These are phyloP conservation scores for Tetrastigma voinierianum DNA, from an alignment of 164 flowering plant genomes.

Conservation along the genomic window DNA sequence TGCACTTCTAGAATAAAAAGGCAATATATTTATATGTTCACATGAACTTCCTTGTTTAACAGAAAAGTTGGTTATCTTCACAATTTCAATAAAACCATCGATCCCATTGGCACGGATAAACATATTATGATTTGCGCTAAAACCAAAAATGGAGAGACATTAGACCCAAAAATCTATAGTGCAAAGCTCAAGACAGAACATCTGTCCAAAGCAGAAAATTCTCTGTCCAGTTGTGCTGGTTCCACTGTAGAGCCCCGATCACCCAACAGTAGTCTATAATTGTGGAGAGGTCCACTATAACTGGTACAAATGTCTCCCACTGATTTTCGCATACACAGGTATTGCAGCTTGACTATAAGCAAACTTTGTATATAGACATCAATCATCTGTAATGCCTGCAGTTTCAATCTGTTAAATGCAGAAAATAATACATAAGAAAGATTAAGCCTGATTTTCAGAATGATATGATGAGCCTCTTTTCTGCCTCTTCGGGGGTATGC, in stretches of 20 bases:
- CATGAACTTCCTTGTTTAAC: neutral
- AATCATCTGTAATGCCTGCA: conserved; percentile 96
- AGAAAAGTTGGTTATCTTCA: neutral
- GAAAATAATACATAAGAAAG: neutral
- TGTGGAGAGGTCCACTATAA: conserved; percentile 79
- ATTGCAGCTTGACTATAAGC: conserved; percentile 96
- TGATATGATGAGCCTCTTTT: conserved; percentile 53
- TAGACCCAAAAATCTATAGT: too few species aligned
- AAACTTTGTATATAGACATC: conserved; percentile 80
- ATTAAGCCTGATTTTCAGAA: neutral
- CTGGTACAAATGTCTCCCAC: conserved; percentile 99
- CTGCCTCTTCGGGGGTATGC: conserved; percentile 99
- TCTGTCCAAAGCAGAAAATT: too few species aligned
- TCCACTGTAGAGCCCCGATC: conserved; percentile 87
- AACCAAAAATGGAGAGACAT: neutral
- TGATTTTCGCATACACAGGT: conserved; percentile 94
- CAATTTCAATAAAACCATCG: neutral
- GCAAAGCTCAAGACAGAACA: too few species aligned
- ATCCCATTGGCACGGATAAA: neutral
- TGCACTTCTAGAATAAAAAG: neutral
- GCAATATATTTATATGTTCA: too few species aligned
- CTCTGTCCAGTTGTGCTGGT: too few species aligned
- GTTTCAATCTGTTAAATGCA: conserved; percentile 20
- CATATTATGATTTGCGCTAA: neutral
- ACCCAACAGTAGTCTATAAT: conserved; percentile 99